These are phyloP conservation scores for Trametes pubescens DNA, from an alignment of 1,284 basidiomycete genomes.

Conservation along the genomic window DNA sequence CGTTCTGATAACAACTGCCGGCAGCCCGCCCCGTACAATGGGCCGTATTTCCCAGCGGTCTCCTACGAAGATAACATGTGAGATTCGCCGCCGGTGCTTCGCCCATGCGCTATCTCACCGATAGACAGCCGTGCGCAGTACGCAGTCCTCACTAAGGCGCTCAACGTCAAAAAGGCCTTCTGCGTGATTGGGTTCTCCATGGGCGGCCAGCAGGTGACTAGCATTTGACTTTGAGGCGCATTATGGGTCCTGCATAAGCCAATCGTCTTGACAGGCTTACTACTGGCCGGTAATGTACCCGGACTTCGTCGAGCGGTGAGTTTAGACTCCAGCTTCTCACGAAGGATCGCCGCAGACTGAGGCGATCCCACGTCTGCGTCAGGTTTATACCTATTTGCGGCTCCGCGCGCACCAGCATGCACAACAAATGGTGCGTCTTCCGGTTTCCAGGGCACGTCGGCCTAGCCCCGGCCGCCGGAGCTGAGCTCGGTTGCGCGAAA, in stretches of 20 bases:
- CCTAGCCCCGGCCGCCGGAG: no score
- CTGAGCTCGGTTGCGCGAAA: not conserved
- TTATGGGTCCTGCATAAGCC: not conserved
- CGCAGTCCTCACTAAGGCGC: constrained; percentile 56
- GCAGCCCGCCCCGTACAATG: constrained; percentile 51
- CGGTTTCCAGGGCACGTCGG: not conserved
- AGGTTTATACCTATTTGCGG: constrained; percentile 63
- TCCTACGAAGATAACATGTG: constrained; percentile 68
- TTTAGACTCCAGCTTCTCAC: not conserved
- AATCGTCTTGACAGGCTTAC: constrained; percentile 54
- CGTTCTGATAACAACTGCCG: not conserved
- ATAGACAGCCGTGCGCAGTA: constrained; percentile 59
- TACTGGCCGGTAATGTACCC: constrained; percentile 69
- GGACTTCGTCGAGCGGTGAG: constrained; percentile 60
- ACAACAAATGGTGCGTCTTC: constrained; percentile 61
- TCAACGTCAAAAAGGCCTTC: constrained; percentile 57
- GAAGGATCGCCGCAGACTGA: not conserved
- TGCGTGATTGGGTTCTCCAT: constrained; percentile 68
- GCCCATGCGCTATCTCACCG: constrained; percentile 17
- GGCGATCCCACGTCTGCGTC: constrained; percentile 9
- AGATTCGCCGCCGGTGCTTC: constrained; percentile 27
- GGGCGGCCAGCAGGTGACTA: constrained; percentile 63
- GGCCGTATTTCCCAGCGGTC: constrained; percentile 51
- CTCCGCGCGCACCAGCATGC: constrained; percentile 66
- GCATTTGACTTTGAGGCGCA: not conserved